phyloP scores from a whole-genome alignment of 1,139 yeast genomes.

The Candida pseudocylindracea region DNA sequence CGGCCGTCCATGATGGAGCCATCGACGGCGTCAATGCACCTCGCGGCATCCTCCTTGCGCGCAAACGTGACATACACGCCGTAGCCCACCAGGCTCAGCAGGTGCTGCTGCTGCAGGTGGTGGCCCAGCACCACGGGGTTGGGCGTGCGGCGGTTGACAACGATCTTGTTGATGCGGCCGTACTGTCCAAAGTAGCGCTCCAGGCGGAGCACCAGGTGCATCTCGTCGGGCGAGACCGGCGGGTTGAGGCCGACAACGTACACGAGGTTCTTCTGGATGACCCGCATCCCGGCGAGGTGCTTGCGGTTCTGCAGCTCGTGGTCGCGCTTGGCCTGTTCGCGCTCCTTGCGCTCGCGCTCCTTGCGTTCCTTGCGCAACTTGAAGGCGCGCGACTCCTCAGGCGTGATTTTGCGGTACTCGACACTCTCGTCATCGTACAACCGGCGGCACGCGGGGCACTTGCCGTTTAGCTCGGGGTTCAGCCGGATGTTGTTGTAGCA shows the following conservation, averaged over 20 bases:
- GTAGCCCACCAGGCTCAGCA: slow-evolving; percentile 42
- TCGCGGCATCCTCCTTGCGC: slow-evolving; percentile 82
- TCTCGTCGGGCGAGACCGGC: slow-evolving; percentile 72
- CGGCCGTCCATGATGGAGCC: slow-evolving; percentile 89
- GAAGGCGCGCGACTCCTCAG: slow-evolving; percentile 68
- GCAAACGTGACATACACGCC: slow-evolving; percentile 95
- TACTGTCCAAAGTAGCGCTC: slow-evolving; percentile 96
- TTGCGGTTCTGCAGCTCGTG: slow-evolving; percentile 75
- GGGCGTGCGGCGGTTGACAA: slow-evolving; percentile 58
- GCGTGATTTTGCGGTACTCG: slow-evolving; percentile 60
- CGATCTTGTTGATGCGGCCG: slow-evolving; percentile 87
- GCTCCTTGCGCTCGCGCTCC: slow-evolving; percentile 70
- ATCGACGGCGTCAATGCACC: slow-evolving; percentile 82
- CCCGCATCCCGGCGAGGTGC: slow-evolving; percentile 92
- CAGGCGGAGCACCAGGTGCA: slow-evolving; percentile 63
- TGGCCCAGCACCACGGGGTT: too few species aligned
- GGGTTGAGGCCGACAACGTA: slow-evolving; percentile 94
- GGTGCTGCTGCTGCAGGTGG: slow-evolving; percentile 15
- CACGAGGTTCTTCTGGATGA: slow-evolving; percentile 90
- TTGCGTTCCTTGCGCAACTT: slow-evolving; percentile 62
- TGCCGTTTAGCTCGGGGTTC: slow-evolving; percentile 85
- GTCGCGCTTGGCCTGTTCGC: slow-evolving; percentile 83
- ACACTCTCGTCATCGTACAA: slow-evolving; percentile 85
- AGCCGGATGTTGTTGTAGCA: slow-evolving; percentile 93
- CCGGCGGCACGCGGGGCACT: slow-evolving; percentile 96